Evolutionary conservation across 2,329 filamentous ascomycete species (phyloP), one percentile per base, ranked within the genome.

Genomic region (Clarireedia sp.): DNA sequence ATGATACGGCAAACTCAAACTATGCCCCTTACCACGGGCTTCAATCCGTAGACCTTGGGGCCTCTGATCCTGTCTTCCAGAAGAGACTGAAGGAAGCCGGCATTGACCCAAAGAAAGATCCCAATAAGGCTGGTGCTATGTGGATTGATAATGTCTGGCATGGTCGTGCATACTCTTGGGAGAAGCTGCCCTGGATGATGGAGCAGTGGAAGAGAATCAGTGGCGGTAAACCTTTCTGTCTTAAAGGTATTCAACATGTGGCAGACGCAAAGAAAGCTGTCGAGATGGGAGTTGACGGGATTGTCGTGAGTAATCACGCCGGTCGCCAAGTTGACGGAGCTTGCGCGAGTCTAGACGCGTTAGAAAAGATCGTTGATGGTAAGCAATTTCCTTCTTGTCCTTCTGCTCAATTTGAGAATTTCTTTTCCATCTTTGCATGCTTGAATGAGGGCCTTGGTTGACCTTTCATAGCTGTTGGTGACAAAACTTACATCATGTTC

Each of bases 71-170:
- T 0, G 78, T 84, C 0, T 86, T 86, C 63, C 74, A 76, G 61
- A 74, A 75, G 59, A 67, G 77, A 1, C 68, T 84, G 23, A 67
- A 68, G 26, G 77, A 78, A 44, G 71, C 66, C 2, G 75, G 75
- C 0, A 81, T 85, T 48, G 78, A 85, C 64, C 74, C 76, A 0
- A 64, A 71, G 43, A 78, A 69, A 41, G 69, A 78, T 50, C 73
- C 75, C 1, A 77, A 81, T 38, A 74, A 76, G 57, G 81, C 80
- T 0, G 77, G 78, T 2, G 75, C 78, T 0, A 74, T 79, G 58
- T 86, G 82, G 82, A 85, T 85, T 59, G 82, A 86, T 61, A 66
- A 61, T 51, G 79, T 85, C 47, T 85, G 81, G 81, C 82, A 86
- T 66, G 81, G 82, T 0, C 73, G 77, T 2, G 79, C 80, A 5